Evolutionary conservation across 176 grass and related monocot genomes (phyloP).

Genomic region (Oryza glaberrima): DNA sequence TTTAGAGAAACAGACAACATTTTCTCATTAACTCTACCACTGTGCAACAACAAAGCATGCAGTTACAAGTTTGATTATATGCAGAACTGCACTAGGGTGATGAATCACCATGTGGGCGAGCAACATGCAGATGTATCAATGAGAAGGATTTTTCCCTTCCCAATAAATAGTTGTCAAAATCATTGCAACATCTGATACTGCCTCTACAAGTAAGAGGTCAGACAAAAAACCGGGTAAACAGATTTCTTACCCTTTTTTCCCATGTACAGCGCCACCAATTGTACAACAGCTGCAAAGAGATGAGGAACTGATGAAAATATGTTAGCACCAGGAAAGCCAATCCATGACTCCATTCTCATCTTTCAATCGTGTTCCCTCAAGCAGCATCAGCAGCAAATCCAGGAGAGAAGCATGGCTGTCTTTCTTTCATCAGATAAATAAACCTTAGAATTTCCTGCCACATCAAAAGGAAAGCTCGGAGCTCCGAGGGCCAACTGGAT

Average conservation of each 20-base stretch:
- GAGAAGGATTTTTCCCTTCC: neutral
- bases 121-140: neutral
- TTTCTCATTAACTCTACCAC: neutral
- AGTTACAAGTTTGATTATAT: neutral
- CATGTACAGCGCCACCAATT: neutral
- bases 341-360: neutral
- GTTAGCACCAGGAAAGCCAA: neutral
- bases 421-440: neutral
- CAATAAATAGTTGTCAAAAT: neutral
- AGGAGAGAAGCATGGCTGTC: neutral
- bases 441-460: neutral
- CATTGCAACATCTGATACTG: conserved; percentile 17
- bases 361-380: neutral
- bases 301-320: neutral
- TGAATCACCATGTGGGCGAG: neutral
- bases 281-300: conserved; percentile 5
- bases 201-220: neutral
- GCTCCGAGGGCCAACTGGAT: conserved; percentile 9
- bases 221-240: neutral
- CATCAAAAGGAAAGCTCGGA: conserved; percentile 2
- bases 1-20: neutral
- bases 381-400: neutral
- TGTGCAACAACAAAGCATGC: neutral
- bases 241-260: conserved; percentile 14
- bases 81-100: neutral